Conservation (phyloP, 371 early-diverging fungal species). For the Vairimorpha necatrix region DNA sequence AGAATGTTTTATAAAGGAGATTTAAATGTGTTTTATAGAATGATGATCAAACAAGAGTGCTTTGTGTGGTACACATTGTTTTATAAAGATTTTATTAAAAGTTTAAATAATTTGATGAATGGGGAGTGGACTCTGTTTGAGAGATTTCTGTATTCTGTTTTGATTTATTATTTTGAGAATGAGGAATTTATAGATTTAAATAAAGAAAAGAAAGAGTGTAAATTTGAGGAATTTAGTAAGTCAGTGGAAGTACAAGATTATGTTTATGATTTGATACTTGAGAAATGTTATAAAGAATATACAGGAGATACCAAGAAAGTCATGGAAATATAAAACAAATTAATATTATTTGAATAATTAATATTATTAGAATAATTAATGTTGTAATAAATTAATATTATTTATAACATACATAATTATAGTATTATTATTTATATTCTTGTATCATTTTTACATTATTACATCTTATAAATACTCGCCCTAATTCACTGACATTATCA, state of each 20-base stretch:
- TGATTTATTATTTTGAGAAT: neutral
- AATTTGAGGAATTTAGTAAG: neutral
- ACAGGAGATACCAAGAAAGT: neutral
- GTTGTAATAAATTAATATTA: neutral
- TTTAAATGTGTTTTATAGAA: neutral
- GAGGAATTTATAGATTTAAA: neutral
- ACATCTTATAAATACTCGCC: conserved; percentile 46
- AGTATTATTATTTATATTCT: neutral
- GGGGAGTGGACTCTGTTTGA: neutral
- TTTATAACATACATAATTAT: neutral
- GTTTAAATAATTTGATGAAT: neutral
- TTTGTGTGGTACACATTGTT: conserved; percentile 8
- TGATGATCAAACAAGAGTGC: conserved; percentile 8
- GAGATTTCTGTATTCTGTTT: conserved; percentile 11
- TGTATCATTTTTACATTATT: conserved; percentile 52
- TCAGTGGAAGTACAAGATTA: neutral
- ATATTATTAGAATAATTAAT: neutral
- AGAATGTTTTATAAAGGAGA: neutral
- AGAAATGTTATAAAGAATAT: conserved; percentile 3
- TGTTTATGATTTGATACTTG: neutral
- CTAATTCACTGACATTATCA: conserved; percentile 3
- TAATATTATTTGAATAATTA: too few relatives aligned
- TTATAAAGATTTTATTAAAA: neutral
- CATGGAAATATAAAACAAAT: neutral
- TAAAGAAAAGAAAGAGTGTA: too few relatives aligned